phyloP scores from a whole-genome alignment of 139 green algal species.

The Edaphochlamys debaryana region DNA sequence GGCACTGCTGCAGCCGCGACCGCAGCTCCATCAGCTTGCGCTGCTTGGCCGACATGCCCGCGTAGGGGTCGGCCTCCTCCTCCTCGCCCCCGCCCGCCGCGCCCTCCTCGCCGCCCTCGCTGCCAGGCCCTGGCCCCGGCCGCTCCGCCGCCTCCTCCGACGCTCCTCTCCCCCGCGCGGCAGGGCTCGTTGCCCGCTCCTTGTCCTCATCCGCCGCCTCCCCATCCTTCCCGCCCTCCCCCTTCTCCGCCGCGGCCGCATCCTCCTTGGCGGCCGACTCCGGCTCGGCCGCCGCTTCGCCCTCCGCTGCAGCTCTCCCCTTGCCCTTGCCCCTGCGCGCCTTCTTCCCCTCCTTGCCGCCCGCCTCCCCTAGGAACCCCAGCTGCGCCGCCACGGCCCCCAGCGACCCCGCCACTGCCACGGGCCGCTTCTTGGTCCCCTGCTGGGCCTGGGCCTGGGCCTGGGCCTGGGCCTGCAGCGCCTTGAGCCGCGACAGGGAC shows the following conservation, averaged over 20 bases:
- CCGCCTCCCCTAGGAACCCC: too few species aligned
- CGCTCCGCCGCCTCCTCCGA: not conserved
- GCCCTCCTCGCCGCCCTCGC: slow-evolving; percentile 33
- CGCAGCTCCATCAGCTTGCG: slow-evolving; percentile 88
- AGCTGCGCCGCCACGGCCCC: not conserved
- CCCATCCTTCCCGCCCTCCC: not conserved
- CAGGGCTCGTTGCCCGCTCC: not conserved
- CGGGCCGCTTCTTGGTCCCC: not conserved
- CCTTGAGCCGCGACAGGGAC: slow-evolving; percentile 62
- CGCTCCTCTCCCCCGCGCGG: not conserved
- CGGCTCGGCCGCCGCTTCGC: too few species aligned
- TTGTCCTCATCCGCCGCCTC: not conserved
- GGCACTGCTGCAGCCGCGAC: slow-evolving; percentile 79
- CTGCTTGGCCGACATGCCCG: slow-evolving; percentile 76
- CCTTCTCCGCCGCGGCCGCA: not conserved
- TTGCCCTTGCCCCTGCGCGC: too few species aligned
- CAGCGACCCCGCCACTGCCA: not conserved
- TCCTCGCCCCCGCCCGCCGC: not conserved
- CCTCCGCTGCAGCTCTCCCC: not conserved
- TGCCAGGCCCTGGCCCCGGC: slow-evolving; percentile 1
- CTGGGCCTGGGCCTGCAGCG: slow-evolving; percentile 51
- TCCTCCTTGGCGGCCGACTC: too few species aligned
- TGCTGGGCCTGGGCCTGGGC: slow-evolving; percentile 51
- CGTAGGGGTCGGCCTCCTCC: slow-evolving; percentile 65
- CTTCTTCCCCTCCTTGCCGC: not conserved